Evolutionary conservation across 1,284 basidiomycete genomes (phyloP).

Genomic region (Malassezia obtusa): DNA sequence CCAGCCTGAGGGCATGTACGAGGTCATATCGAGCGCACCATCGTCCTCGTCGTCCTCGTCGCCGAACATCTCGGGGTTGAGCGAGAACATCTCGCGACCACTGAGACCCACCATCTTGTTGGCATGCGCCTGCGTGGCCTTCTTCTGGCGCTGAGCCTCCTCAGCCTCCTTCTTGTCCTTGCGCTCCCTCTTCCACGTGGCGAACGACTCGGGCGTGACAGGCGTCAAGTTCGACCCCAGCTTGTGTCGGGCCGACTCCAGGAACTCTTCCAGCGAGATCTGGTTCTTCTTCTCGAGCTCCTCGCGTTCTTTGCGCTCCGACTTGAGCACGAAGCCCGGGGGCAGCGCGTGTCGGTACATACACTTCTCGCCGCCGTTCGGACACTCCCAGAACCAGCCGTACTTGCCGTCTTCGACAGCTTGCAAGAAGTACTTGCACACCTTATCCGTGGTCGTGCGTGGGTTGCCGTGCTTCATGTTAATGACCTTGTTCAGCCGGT

Average conservation of each 20-base stretch:
- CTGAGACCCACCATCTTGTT: constrained; percentile 90
- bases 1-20: constrained; percentile 39
- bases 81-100: constrained; percentile 81
- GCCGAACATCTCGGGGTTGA: constrained; percentile 88
- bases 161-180: constrained; percentile 59
- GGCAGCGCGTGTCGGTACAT: constrained; percentile 92
- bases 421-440: constrained; percentile 93
- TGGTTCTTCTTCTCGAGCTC: constrained; percentile 68
- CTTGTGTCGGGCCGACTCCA: constrained; percentile 91
- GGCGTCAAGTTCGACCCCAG: constrained; percentile 64
- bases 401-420: constrained; percentile 88
- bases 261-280: constrained; percentile 91
- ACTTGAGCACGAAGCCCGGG: constrained; percentile 73
- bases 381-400: constrained; percentile 72
- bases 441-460: constrained; percentile 79
- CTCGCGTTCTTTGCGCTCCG: constrained; percentile 58
- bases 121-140: constrained; percentile 70
- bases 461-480: constrained; percentile 82
- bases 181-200: constrained; percentile 71
- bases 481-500: constrained; percentile 76
- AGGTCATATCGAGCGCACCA: constrained; percentile 34
- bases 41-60: constrained; percentile 58
- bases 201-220: constrained; percentile 86
- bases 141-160: constrained; percentile 76
- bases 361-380: constrained; percentile 60